A percentile compares a stretch with the other conserved stretches of the same genome.
phyloP scores from a whole-genome alignment of 2,329 filamentous ascomycete genomes.

The Zasmidium cellare region DNA sequence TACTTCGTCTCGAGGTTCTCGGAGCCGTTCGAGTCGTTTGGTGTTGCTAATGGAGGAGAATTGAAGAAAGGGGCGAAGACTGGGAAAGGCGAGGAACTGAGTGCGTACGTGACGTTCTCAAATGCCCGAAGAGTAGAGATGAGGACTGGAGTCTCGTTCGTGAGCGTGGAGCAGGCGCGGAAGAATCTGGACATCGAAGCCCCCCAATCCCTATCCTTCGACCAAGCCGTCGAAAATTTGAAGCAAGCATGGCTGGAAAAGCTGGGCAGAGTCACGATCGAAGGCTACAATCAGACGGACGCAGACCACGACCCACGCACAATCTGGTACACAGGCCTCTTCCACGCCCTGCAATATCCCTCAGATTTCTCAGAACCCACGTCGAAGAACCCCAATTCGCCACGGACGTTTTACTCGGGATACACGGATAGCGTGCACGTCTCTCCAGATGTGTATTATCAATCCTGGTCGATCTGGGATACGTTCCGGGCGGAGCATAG shows the following conservation, averaged over 20 bases:
- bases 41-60: slow-evolving; percentile 36
- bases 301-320: slow-evolving; percentile 44
- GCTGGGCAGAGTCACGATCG: slow-evolving; percentile 44
- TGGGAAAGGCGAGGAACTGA: slow-evolving; percentile 39
- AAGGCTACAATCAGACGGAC: slow-evolving; percentile 45
- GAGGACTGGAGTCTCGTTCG: slow-evolving; percentile 49
- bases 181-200: slow-evolving; percentile 48
- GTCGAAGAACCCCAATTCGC: slow-evolving; percentile 15
- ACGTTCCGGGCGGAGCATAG: slow-evolving; percentile 52
- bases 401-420: slow-evolving; percentile 46
- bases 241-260: slow-evolving; percentile 50
- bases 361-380: slow-evolving; percentile 50
- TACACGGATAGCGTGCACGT: slow-evolving; percentile 49
- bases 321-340: slow-evolving; percentile 50
- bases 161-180: slow-evolving; percentile 50
- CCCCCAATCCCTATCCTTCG: slow-evolving; percentile 39
- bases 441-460: slow-evolving; percentile 49
- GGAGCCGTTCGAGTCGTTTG: slow-evolving; percentile 41
- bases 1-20: slow-evolving; percentile 53
- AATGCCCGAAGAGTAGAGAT: slow-evolving; percentile 40
- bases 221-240: slow-evolving; percentile 40
- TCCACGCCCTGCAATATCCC: slow-evolving; percentile 51
- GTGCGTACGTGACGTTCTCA: slow-evolving; percentile 45
- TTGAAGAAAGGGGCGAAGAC: slow-evolving; percentile 22
- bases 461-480: slow-evolving; percentile 55